phyloP scores from a whole-genome alignment of 106 monocot species.

The Dactylorhiza incarnata region DNA sequence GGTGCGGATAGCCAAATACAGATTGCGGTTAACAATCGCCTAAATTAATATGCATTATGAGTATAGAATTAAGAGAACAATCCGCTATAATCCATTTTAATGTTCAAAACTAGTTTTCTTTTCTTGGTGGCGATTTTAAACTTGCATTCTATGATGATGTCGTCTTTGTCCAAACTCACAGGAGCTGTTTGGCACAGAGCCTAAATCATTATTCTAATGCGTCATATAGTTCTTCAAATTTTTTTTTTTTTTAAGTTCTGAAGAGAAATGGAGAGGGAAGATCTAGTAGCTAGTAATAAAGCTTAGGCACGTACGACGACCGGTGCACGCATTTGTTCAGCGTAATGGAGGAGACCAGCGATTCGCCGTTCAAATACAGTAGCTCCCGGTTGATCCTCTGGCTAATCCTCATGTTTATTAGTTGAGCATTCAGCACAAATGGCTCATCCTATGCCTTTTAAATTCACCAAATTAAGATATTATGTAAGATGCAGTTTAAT shows the following conservation, averaged over 20 bases:
- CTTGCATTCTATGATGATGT: too few species aligned
- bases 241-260: too few species aligned
- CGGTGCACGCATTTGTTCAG: conserved; percentile 64
- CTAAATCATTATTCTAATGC: neutral
- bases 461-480: neutral
- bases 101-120: too few species aligned
- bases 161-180: too few species aligned
- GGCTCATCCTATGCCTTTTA: conserved; percentile 62
- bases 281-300: neutral
- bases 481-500: neutral
- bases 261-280: neutral
- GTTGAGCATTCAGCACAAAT: conserved; percentile 29
- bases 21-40: too few species aligned
- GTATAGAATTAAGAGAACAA: too few species aligned
- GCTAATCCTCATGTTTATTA: conserved; percentile 38
- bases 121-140: too few species aligned
- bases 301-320: conserved; percentile 29
- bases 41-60: too few species aligned
- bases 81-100: too few species aligned
- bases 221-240: neutral
- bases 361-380: conserved; percentile 50
- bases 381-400: conserved; percentile 54
- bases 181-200: too few species aligned
- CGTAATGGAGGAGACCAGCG: conserved; percentile 48
- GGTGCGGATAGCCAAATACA: too few species aligned